Conservation (phyloP, 805 yeast genomes). For the Saturnispora mendoncae region DNA sequence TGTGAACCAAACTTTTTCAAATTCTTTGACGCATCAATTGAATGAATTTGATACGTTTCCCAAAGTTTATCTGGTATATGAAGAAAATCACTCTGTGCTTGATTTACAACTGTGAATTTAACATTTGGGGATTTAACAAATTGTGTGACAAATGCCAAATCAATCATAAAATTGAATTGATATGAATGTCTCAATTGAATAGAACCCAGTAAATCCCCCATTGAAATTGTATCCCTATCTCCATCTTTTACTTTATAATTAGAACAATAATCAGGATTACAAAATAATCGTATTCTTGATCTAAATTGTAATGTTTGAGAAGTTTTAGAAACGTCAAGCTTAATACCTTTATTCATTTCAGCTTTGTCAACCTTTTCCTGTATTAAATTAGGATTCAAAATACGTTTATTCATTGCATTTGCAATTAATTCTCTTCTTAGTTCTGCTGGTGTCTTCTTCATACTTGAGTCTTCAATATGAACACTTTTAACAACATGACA, state of each 20-base stretch:
- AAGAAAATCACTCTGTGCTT: constrained; percentile 29
- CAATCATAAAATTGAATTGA: constrained; percentile 29
- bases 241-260: constrained; percentile 14
- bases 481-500: constrained; percentile 2
- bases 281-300: constrained; percentile 24
- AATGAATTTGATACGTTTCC: constrained; percentile 16
- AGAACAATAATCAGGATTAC: constrained; percentile 19
- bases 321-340: too few relatives aligned
- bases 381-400: constrained; percentile 4
- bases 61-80: constrained; percentile 25
- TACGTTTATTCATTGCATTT: constrained; percentile 20
- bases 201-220: constrained; percentile 24
- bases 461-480: not conserved
- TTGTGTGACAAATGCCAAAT: constrained; percentile 20
- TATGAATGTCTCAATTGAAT: constrained; percentile 19
- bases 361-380: not conserved
- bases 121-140: constrained; percentile 19
- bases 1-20: constrained; percentile 37
- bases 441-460: constrained; percentile 8
- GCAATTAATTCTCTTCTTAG: constrained; percentile 17
- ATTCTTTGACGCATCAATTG: constrained; percentile 24
- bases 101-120: constrained; percentile 21
- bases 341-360: not conserved
- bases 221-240: constrained; percentile 22
- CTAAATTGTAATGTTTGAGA: not conserved